Evolutionary conservation across 768 basidiomycete genomes (phyloP), one percentile per base, ranked within the genome.

Genomic region (Lentinula detonsa): DNA sequence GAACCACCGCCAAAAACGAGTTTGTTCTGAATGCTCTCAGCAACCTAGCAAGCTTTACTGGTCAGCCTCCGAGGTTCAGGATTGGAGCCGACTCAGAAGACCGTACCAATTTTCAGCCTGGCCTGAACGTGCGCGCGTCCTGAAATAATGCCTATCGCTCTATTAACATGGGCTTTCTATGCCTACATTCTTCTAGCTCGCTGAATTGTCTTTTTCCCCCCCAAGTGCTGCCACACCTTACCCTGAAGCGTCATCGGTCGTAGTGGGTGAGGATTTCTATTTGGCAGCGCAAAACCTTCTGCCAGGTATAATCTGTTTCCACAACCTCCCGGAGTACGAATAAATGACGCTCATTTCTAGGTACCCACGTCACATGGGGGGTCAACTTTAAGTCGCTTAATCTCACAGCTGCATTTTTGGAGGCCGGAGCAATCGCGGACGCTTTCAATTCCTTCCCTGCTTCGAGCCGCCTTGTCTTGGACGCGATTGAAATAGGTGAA

Each of bases 321-420:
- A 50, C 31, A 39, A 33, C 42, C 34, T 43, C 40, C 18, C 23
- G 63, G 43, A 50, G 28, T 28, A 28, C 28, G 28, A 28, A 28
- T 33, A 39, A 16, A 40, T 49, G 37, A 39, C 37, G 3, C 48
- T 57, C 37, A 39, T 39, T 53, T 15, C 5, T 64, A 85, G 85
- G 80, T 28, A 86, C 85, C 9, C 80, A 78, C 54, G 83, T 89
- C 63, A 82, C 76, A 13, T 89, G 85, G 85, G 87, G 86, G 13
- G 73, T 88, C 51, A 88, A 90, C 69, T 71, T 88, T n/a, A 85
- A 85, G 5, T 68, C 72, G 59, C 69, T 75, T 49, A 85, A 84
- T 63, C 33, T 84, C 56, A 84, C 81, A 62, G 75, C 80, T 5
- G 77, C 74, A 0, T 78, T 76, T 61, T 73, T 82, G 8, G 78